phyloP scores from a whole-genome alignment of 495 filamentous ascomycete species.

The Parathielavia appendiculata region DNA sequence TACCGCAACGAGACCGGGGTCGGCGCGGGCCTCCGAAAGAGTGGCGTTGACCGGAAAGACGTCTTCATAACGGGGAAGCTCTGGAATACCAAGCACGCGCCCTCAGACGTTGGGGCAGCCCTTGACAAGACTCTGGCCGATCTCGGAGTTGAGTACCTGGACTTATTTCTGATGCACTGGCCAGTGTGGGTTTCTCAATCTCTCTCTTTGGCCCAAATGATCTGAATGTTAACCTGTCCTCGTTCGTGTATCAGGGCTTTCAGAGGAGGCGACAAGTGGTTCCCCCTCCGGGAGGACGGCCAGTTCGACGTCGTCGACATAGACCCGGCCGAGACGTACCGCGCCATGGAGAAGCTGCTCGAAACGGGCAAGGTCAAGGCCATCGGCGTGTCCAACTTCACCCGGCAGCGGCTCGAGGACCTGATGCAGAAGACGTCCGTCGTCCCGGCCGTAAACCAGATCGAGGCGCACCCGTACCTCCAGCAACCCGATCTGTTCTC shows the following conservation, averaged over 20 bases:
- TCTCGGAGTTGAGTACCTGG: constrained; percentile 60
- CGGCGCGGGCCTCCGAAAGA: constrained; percentile 53
- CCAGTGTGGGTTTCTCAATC: constrained; percentile 18
- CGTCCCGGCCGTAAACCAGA: constrained; percentile 61
- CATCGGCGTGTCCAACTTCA: constrained; percentile 71
- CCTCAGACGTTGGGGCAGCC: constrained; percentile 55
- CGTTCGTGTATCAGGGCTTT: constrained; percentile 33
- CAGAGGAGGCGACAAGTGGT: neutral
- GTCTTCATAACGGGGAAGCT: constrained; percentile 68
- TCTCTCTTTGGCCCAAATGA: no score
- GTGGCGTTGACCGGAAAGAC: constrained; percentile 52
- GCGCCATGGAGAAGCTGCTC: constrained; percentile 58
- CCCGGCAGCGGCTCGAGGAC: constrained; percentile 52
- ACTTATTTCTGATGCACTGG: constrained; percentile 69
- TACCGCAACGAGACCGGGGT: neutral
- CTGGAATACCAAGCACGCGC: constrained; percentile 64
- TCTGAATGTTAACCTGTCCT: constrained; percentile 25
- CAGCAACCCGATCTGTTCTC: constrained; percentile 55
- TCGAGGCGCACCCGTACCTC: constrained; percentile 51
- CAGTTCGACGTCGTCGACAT: neutral
- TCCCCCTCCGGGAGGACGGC: neutral
- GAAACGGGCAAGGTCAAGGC: constrained; percentile 47
- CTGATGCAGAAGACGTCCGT: constrained; percentile 51
- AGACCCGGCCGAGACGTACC: constrained; percentile 47
- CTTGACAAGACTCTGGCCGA: constrained; percentile 56